Percentiles rank a stretch among this genome's conserved stretches.
Evolutionary conservation across 768 basidiomycete genomes (phyloP).

Genomic region (Lyophyllum semitale): DNA sequence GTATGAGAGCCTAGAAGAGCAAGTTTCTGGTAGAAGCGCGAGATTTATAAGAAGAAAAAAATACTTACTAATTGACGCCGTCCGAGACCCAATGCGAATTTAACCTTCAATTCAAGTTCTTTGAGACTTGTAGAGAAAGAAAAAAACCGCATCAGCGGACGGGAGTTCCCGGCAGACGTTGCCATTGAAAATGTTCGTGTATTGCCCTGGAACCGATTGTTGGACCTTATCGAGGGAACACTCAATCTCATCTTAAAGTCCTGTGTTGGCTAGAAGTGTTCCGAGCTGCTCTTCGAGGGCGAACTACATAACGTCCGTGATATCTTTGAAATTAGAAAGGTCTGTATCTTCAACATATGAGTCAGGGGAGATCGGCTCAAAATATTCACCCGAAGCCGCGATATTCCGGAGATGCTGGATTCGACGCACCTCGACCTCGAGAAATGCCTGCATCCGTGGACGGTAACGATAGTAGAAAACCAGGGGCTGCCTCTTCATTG

Average conservation of each 20-base stretch:
- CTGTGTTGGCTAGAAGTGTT: constrained; percentile 16
- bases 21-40: background rate
- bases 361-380: background rate
- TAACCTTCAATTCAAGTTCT: constrained; percentile 20
- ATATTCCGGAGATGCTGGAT: background rate
- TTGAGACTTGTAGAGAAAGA: constrained; percentile 24
- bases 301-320: too few species aligned
- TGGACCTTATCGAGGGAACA: constrained; percentile 7
- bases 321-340: background rate
- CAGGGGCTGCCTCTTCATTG: too few species aligned
- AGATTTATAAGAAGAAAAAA: background rate
- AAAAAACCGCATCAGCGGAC: constrained; percentile 25
- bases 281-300: constrained; percentile 17
- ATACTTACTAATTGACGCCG: constrained; percentile 32
- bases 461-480: too few species aligned
- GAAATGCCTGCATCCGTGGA: too few species aligned
- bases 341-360: background rate
- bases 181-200: constrained; percentile 29
- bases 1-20: constrained; percentile 35
- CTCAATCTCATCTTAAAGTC: constrained; percentile 25
- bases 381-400: background rate
- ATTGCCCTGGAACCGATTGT: constrained; percentile 7
- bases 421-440: background rate
- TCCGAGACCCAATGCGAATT: constrained; percentile 28
- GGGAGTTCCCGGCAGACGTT: constrained; percentile 20